Base-by-base conservation (phyloP, 805 yeast species). In the Yueomyces sp. region DNA sequence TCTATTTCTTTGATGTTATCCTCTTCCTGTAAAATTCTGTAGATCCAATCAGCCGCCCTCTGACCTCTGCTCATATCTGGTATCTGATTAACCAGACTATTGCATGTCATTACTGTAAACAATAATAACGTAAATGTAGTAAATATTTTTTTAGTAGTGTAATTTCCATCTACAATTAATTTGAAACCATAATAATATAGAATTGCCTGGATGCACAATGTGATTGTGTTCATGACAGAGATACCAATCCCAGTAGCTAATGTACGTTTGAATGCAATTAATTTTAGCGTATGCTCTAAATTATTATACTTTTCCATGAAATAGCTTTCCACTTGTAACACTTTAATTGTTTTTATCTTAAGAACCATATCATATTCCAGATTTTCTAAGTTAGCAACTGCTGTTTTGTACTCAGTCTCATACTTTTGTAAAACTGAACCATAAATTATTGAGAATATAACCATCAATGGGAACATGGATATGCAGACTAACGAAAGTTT, bases 21-120 rank as follows among this genome's bases (percentile, higher is more conserved):
- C 4, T 33, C 36, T 41, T 57, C 55, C 19, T 52, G 52, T 3
- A 59, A 38, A 2, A 81, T 52, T 26, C 62, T 59, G 43, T 73
- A 62, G 1, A 81, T 61, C 49, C 70, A 66, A 28, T 74, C 68
- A 0, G 80, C 85, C 7, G 85, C 85, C 52, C 88, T 65, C 54
- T 85, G 80, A 1, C 95, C 95, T 46, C 87, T 73, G 26, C 81
- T 73, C 3, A 87, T 71, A 47, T 81, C 84, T 0, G 97, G 95
- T n/a, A 88, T 64, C 45, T 79, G 77, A 12, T 70, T 60, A 38
- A 87, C 63, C 28, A 84, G 53, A 26, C 70, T 65, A 3, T 79
- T 71, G 19, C 90, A 75, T 11, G 78, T 74, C 42, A 79, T 70
- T 31, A 85, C 65, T 0, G 95, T 78, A 56, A 90, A 85, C 1